Evolutionary conservation across 192 early-diverging fungal species (phyloP).

Genomic region (Coemansia sp.): DNA sequence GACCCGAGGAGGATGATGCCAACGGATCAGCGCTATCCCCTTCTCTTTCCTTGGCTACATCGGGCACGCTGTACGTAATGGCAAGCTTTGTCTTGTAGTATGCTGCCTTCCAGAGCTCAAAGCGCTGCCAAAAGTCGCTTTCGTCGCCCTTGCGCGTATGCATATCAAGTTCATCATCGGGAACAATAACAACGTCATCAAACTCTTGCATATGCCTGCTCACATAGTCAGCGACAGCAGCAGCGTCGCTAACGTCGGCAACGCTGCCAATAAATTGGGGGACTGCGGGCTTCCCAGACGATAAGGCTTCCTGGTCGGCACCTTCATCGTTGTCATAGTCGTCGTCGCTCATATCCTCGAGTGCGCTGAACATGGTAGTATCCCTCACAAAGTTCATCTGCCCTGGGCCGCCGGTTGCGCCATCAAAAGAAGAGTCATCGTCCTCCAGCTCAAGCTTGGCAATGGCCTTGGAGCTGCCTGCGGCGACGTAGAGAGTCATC

Average conservation of each 20-base stretch:
- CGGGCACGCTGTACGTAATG: slow-evolving; percentile 55
- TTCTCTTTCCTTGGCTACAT: slow-evolving; percentile 13
- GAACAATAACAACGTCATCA: slow-evolving; percentile 39
- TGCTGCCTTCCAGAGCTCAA: slow-evolving; percentile 73
- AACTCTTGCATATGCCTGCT: slow-evolving; percentile 42
- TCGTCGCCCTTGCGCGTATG: slow-evolving; percentile 58
- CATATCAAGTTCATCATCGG: slow-evolving; percentile 34
- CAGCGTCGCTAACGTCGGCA: slow-evolving; percentile 23
- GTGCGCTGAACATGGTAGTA: slow-evolving; percentile 11
- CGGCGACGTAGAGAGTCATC: slow-evolving; percentile 48
- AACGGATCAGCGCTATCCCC: neutral
- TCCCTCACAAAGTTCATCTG: slow-evolving; percentile 9
- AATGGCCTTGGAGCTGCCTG: slow-evolving; percentile 40
- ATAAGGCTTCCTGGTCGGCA: slow-evolving; percentile 37
- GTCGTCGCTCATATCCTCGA: slow-evolving; percentile 38
- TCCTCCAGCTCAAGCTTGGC: slow-evolving; percentile 55
- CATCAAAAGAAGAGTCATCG: slow-evolving; percentile 24
- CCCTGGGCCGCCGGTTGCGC: slow-evolving; percentile 4
- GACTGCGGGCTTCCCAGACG: slow-evolving; percentile 55
- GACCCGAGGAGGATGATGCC: slow-evolving; percentile 4
- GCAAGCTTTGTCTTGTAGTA: slow-evolving; percentile 75
- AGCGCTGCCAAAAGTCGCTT: slow-evolving; percentile 67
- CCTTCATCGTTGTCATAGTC: slow-evolving; percentile 37
- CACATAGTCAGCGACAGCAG: slow-evolving; percentile 32
- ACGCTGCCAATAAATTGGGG: slow-evolving; percentile 58